Evolutionary conservation across 2,329 filamentous ascomycete genomes (phyloP), one percentile per base, ranked within the genome.

Genomic region (Aspergillus awamori): DNA sequence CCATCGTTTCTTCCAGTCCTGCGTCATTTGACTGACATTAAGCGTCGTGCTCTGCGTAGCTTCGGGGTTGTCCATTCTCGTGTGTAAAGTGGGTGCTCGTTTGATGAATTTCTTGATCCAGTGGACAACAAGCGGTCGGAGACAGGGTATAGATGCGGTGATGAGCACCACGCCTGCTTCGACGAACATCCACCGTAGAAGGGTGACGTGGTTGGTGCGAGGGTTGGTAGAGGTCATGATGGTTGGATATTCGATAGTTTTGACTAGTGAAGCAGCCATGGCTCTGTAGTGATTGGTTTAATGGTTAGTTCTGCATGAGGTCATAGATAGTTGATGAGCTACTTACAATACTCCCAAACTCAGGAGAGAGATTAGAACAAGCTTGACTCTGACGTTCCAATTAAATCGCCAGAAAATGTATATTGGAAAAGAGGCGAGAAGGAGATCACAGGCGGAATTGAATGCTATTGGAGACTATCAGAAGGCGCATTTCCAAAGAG

Each of bases 141-240:
- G 17, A 24, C 53, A 56, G 2, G 53, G 53, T 3, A 56, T 45
- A 0, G 53, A 56, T 17, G 53, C 53, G 10, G 39, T 56, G 39
- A 56, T 56, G 15, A 56, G 53, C 6, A 56, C 53, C 2, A 56
- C 38, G 15, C 41, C 57, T 1, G 51, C 57, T 36, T 59, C 57
- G 41, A 59, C 28, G 51, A 59, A 55, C 51, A 48, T 54, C 51
- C 51, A 59, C 1, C 57, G 57, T 3, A 59, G 57, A 10, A 59
- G 57, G 7, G 39, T 47, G 30, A 59, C 49, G 22, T 39, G 51
- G 51, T 59, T 59, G 30, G 30, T 59, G 17, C 57, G 57, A 4
- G 57, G 51, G 51, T 54, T 39, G 10, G 30, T 53, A 1, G 57
- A 59, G 6, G 13, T 36, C 20, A 55, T 36, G 20, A 59, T 59